Base-by-base conservation (phyloP, 2,329 filamentous ascomycete genomes). In the Stromatinia cepivora region DNA sequence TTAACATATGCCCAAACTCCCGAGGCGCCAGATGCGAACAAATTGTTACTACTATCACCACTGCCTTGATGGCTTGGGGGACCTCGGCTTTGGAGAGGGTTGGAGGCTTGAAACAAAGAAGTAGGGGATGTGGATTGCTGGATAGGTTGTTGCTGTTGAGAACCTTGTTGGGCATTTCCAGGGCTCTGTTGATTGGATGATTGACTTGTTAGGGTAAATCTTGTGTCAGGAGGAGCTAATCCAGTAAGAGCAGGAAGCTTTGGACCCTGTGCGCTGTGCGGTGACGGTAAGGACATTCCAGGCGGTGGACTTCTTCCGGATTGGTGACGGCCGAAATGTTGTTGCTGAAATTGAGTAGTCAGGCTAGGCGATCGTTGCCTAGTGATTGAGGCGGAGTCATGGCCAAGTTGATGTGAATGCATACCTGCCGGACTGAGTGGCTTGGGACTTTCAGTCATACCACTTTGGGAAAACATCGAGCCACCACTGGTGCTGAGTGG, bases 381-480 rank as follows among this genome's bases (percentile, higher is more conserved):
- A 54, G 80, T 81, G 66, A 82, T 81, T 71, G 85, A 79, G 42
- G 81, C 79, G 22, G 84, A 79, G 73, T 87, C 87, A 63, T 90
- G 83, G 28, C 84, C 77, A 77, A 84, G 78, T 80, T 81, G 81
- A 69, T 85, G 83, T 28, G 80, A 77, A 71, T 84, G 82, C 72
- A 83, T 81, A 69, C 83, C 76, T 22, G 71, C 83, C 25, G 91
- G 90, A 71, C 90, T 93, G 53, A 97, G 83, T 5, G 93, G 90
- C 77, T 94, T 96, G 0, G 93, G 93, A 73, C 92, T 96, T 79
- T 97, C 93, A 4, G 91, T 95, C 82, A 97, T 91, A 67, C 81
- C 81, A 66, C 87, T 86, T 72, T 93, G 89, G 11, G 88, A 86
- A 77, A 92, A 96, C 73, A 93, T 85, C 25, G 82, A 73, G 72